phyloP scores from a whole-genome alignment of 2,329 filamentous ascomycete species.

The Colletotrichum zoysiae region DNA sequence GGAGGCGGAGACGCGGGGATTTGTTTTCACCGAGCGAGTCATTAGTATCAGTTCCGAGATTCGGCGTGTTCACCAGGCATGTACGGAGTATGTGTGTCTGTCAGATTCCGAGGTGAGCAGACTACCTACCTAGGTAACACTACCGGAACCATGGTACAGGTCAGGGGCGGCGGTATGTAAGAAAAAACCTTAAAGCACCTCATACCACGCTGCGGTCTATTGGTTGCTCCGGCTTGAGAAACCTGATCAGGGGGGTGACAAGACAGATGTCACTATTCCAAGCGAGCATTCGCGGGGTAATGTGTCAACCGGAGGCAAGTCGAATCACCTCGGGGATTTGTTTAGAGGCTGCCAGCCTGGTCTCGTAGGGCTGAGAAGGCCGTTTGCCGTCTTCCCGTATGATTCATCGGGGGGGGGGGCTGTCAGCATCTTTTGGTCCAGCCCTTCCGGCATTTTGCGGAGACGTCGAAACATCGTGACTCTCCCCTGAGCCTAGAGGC shows the following conservation, averaged over 20 bases:
- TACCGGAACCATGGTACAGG: not conserved
- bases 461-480: conserved; percentile 1
- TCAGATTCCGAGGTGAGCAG: not conserved
- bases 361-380: conserved; percentile 24
- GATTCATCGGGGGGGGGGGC: not conserved
- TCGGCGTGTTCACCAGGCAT: too few species aligned
- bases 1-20: not conserved
- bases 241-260: not conserved
- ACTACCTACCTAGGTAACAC: too few species aligned
- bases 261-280: not conserved
- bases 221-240: not conserved
- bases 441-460: conserved; percentile 5
- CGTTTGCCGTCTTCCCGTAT: conserved; percentile 11
- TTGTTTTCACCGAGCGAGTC: not conserved
- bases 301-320: not conserved
- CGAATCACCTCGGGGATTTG: not conserved
- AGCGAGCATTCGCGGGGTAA: not conserved
- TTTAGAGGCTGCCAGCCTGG: not conserved
- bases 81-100: too few species aligned
- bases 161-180: not conserved
- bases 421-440: not conserved
- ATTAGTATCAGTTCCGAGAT: not conserved
- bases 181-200: not conserved
- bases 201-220: not conserved
- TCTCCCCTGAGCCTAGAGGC: not conserved